Base-by-base conservation (phyloP, 176 grass and related monocot genomes). In the Carex cristatella region DNA sequence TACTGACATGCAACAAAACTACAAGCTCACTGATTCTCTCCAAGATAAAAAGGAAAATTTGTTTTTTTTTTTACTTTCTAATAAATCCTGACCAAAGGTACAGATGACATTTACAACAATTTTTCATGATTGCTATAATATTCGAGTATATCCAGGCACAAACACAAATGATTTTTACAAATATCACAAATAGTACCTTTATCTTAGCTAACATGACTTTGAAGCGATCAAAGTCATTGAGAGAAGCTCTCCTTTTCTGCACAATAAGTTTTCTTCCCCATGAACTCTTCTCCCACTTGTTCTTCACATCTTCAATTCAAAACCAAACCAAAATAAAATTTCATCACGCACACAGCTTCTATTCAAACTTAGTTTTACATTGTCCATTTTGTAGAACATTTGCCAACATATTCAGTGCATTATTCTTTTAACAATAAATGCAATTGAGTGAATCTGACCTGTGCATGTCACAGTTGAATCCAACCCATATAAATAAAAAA, bases 181-280 rank as follows among this genome's bases (percentile, higher is more conserved):
- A 51, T 15, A 18, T 31, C 30, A 42, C 27, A 33, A 54, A 30
- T 14, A 74, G 42, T 18, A 98, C 95, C 95, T 98, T 98, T 61
- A 98, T 94, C 87, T 33, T 94, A 1, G 91, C 95, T 79, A 98
- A 51, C 95, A 98, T 94, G 74, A 94, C 91, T 89, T 94, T 98
- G 88, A 94, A 98, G 89, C 92, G 92, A 61, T 98, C 89, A 5
- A 97, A 94, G 79, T 98, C 95, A 90, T 94, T 94, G 32, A 98
- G 92, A 0, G 95, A 65, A 35, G 95, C 92, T 93, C 95, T 94
- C 89, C 88, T 94, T 82, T 93, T 88, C 95, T 98, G 95, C 33
- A 98, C 95, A 84, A 98, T 94, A 37, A 98, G 59, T 86, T 98
- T 98, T 88, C 87, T 98, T 64, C 95, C 95, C 95, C 95, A 98